These are phyloP conservation scores for Eremothecium cymbalariae DNA, from an alignment of 1,139 yeast species.

Conservation along the genomic window DNA sequence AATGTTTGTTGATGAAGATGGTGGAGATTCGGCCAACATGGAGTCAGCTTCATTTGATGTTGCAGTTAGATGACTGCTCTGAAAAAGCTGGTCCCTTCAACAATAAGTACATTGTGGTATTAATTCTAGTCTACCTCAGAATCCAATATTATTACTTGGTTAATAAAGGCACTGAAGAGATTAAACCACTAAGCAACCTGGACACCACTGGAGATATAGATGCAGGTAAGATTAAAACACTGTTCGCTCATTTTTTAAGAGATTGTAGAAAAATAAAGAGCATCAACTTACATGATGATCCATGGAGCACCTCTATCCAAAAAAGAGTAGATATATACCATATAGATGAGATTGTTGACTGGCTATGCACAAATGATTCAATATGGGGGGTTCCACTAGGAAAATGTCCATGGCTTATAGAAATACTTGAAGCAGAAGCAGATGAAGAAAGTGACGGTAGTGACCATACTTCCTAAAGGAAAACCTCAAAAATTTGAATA, in stretches of 20 bases:
- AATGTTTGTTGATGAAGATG: constrained; percentile 29
- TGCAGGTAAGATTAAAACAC: constrained; percentile 9
- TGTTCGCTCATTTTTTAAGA: constrained; percentile 18
- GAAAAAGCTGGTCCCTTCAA: constrained; percentile 12
- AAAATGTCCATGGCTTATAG: constrained; percentile 25
- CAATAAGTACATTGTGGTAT: constrained; percentile 26
- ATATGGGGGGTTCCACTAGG: constrained; percentile 32
- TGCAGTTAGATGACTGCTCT: constrained; percentile 10
- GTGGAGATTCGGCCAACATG: constrained; percentile 28
- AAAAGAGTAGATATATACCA: constrained; percentile 17
- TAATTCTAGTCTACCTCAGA: constrained; percentile 26
- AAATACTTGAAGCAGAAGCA: constrained; percentile 16
- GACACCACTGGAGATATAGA: constrained; percentile 7
- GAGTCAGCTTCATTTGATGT: constrained; percentile 21
- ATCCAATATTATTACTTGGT: constrained; percentile 25
- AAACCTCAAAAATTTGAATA: not conserved
- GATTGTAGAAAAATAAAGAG: constrained; percentile 29
- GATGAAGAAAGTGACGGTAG: constrained; percentile 9
- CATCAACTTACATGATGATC: constrained; percentile 21
- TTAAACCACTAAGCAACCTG: constrained; percentile 2
- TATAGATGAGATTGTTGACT: constrained; percentile 29
- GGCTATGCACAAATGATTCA: constrained; percentile 20
- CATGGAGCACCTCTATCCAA: constrained; percentile 24
- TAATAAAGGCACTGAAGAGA: constrained; percentile 8
- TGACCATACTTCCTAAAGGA: constrained; percentile 3